A percentile compares a stretch with the other conserved stretches of the same genome.
Conservation (phyloP, 1,139 yeast species). For the Suhomyces bokatorum region DNA sequence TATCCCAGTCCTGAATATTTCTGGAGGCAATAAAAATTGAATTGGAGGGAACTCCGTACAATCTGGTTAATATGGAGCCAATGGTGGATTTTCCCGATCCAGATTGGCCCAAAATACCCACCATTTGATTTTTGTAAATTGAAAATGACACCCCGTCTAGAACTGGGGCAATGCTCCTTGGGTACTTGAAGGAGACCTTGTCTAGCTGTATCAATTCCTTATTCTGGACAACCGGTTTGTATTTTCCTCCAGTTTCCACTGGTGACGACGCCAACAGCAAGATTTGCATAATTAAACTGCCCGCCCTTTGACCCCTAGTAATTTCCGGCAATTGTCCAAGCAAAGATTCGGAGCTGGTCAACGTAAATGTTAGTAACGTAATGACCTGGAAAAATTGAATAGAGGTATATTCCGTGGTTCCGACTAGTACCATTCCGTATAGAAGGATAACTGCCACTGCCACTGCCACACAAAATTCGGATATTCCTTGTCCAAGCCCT, state of each 20-base stretch:
- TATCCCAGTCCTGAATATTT: constrained; percentile 48
- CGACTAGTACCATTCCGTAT: constrained; percentile 74
- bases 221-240: constrained; percentile 15
- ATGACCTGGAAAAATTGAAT: constrained; percentile 67
- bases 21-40: constrained; percentile 36
- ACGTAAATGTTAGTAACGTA: constrained; percentile 70
- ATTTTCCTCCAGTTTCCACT: constrained; percentile 31
- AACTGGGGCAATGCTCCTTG: constrained; percentile 25
- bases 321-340: constrained; percentile 72
- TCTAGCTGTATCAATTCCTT: constrained; percentile 37
- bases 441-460: constrained; percentile 72
- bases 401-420: constrained; percentile 52
- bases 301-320: constrained; percentile 74
- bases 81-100: constrained; percentile 84
- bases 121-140: constrained; percentile 47
- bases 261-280: constrained; percentile 35
- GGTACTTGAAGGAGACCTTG: constrained; percentile 52
- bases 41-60: constrained; percentile 43
- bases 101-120: constrained; percentile 72
- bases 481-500: constrained; percentile 64
- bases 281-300: constrained; percentile 52
- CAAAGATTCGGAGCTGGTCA: constrained; percentile 60
- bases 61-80: constrained; percentile 50
- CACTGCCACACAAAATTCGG: constrained; percentile 52
- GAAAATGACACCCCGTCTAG: constrained; percentile 42